These are phyloP conservation scores for Umbelopsis vinacea DNA, from an alignment of 192 early-diverging fungal species.

Conservation along the genomic window DNA sequence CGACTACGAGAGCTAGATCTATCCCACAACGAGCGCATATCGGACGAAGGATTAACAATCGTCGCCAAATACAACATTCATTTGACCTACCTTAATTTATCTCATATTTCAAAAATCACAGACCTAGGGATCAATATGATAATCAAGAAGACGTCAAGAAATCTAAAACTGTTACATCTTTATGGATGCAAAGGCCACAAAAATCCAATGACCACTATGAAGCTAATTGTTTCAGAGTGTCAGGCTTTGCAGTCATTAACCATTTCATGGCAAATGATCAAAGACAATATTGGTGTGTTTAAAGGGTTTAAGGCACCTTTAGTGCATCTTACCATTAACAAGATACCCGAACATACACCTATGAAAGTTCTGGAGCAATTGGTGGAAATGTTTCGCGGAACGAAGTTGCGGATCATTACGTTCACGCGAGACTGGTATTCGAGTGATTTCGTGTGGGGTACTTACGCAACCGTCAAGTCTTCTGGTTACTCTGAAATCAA, in stretches of 20 bases:
- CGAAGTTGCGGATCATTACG: neutral
- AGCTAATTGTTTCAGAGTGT: neutral
- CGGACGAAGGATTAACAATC: neutral
- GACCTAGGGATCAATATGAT: neutral
- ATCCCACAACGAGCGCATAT: slow-evolving; percentile 18
- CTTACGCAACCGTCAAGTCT: slow-evolving; percentile 1
- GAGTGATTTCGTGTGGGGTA: neutral
- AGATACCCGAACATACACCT: slow-evolving; percentile 12
- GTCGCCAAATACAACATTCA: slow-evolving; percentile 11
- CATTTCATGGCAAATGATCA: slow-evolving; percentile 12
- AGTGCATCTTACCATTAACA: neutral
- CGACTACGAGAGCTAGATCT: slow-evolving; percentile 7
- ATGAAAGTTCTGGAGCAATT: neutral
- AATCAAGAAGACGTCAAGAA: neutral
- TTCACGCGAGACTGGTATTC: slow-evolving; percentile 10
- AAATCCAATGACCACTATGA: neutral
- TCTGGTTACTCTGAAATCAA: neutral
- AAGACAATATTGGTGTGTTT: neutral
- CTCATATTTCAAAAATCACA: slow-evolving; percentile 6
- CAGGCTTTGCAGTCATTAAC: neutral
- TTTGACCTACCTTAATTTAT: slow-evolving; percentile 8
- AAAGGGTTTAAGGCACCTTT: neutral
- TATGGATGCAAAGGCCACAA: slow-evolving; percentile 2
- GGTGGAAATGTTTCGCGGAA: neutral
- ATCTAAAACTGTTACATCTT: neutral